Percentiles rank a stretch among this genome's conserved stretches.
Evolutionary conservation across 2,329 filamentous ascomycete genomes (phyloP).

Genomic region (Berkeleyomyces rouxiae): DNA sequence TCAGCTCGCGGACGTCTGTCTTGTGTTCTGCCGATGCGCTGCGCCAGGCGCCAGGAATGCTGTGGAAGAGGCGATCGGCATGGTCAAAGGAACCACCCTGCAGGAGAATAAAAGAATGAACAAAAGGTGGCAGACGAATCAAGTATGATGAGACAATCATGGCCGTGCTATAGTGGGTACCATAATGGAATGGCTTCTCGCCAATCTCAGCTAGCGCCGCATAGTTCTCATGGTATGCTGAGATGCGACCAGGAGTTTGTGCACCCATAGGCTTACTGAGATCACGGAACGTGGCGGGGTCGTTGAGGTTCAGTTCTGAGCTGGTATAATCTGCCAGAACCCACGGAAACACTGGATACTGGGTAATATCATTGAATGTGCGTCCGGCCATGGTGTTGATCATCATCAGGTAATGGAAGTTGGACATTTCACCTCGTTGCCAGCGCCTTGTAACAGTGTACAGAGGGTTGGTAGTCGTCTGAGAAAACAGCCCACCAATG

Average conservation of each 20-base stretch:
- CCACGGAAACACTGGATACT: slow-evolving; percentile 98
- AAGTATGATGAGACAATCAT: slow-evolving; percentile 98
- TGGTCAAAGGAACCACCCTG: slow-evolving; percentile 97
- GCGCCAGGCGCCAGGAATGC: slow-evolving; percentile 75
- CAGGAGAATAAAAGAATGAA: slow-evolving; percentile 82
- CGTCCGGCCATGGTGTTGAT: slow-evolving; percentile 94
- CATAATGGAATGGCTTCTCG: slow-evolving; percentile 88
- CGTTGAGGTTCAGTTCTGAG: slow-evolving; percentile 70
- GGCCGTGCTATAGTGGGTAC: slow-evolving; percentile 94
- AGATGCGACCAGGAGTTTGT: slow-evolving; percentile 59
- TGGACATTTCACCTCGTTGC: slow-evolving; percentile 89
- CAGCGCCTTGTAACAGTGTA: slow-evolving; percentile 58
- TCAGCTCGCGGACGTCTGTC: slow-evolving; percentile 85
- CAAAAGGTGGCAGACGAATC: slow-evolving; percentile 87
- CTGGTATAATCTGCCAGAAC: slow-evolving; percentile 91
- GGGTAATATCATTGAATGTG: slow-evolving; percentile 94
- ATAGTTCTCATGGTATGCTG: slow-evolving; percentile 71
- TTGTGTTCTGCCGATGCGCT: slow-evolving; percentile 82
- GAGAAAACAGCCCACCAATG: slow-evolving; percentile 68
- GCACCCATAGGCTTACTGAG: slow-evolving; percentile 93
- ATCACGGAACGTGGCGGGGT: slow-evolving; percentile 77
- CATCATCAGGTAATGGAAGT: slow-evolving; percentile 97
- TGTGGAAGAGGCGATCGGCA: slow-evolving; percentile 87
- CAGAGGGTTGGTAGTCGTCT: slow-evolving; percentile 56
- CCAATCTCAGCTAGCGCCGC: slow-evolving; percentile 80